Evolutionary conservation across 2,329 filamentous ascomycete species (phyloP).

Genomic region (Rutstroemia sp.): DNA sequence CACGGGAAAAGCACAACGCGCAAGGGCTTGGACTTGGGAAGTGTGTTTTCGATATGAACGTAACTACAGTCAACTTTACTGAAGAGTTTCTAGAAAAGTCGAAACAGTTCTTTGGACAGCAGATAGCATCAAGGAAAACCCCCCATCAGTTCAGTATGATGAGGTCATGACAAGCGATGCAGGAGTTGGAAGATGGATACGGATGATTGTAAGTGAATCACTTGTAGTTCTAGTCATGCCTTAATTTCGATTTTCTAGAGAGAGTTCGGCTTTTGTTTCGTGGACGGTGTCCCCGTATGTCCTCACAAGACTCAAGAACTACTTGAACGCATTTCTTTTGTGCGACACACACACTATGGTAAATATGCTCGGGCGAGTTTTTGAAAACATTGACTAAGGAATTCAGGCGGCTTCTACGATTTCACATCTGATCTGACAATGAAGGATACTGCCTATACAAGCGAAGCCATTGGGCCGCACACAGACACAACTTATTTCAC

Average conservation of each 20-base stretch:
- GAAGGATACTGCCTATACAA: constrained; percentile 89
- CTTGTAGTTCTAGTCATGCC: not conserved
- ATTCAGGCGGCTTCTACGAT: constrained; percentile 63
- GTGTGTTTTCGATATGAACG: not conserved
- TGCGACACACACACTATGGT: constrained; percentile 88
- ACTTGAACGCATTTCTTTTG: constrained; percentile 75
- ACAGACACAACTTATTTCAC: constrained; percentile 96
- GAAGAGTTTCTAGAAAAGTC: not conserved
- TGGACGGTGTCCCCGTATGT: constrained; percentile 59
- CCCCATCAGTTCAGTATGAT: constrained; percentile 53
- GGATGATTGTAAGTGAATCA: constrained; percentile 47
- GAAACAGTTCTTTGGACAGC: not conserved
- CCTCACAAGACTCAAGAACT: constrained; percentile 68
- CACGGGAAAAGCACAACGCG: constrained; percentile 25
- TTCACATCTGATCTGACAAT: constrained; percentile 83
- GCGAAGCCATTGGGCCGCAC: constrained; percentile 63
- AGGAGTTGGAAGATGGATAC: constrained; percentile 55
- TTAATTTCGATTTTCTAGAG: constrained; percentile 40
- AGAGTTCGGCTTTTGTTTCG: constrained; percentile 67
- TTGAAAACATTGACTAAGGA: constrained; percentile 9
- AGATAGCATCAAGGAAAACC: constrained; percentile 31
- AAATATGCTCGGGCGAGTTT: constrained; percentile 19
- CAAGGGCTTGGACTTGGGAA: not conserved
- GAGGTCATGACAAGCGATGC: constrained; percentile 49
- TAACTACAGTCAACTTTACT: not conserved